Base-by-base conservation (phyloP, 768 basidiomycete genomes). In the Boletus vermiculosoides region DNA sequence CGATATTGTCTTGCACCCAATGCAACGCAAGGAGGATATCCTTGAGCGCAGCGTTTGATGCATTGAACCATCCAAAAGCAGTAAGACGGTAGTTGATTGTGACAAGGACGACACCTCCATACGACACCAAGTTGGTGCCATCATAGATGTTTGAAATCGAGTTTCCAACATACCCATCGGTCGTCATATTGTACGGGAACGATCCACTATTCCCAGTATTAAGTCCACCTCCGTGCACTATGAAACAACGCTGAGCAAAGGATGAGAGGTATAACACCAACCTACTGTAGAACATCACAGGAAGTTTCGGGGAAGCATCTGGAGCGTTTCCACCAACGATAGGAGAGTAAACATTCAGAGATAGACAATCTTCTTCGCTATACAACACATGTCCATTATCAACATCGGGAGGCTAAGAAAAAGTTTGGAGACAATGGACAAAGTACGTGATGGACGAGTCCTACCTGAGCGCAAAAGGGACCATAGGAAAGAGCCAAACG, bases 1-100 rank as follows among this genome's bases (percentile, higher is more conserved):
- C 60, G 16, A 78, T 74, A 42, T 77, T 66, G 1, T 65, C 40
- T 46, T 71, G 71, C 0, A 78, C 63, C 76, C 74, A 78, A 22
- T 73, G 54, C 9, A 77, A 51, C 10, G 76, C 75, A 18, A 66
- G 54, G 5, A 68, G 49, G 39, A 70, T 55, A 51, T 76, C 75
- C 44, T 70, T 68, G 31, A 76, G 56, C 25, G 59, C 62, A 11
- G 57, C 57, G 34, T 69, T 69, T 10, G 63, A 63, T 12, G 56
- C 66, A 9, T 66, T 63, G 50, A 68, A 68, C 67, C 59, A 68
- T 22, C 64, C 66, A 22, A 67, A 47, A 0, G 54, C 58, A 44
- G 28, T 65, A 20, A 67, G 60, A 22, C 63, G 57, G 37, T 63
- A 67, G 36, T 68, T 65, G 25, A 62, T 60, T 9, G 66, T 65